phyloP scores from a whole-genome alignment of 305 asterid genomes.

The Galium porrigens region DNA sequence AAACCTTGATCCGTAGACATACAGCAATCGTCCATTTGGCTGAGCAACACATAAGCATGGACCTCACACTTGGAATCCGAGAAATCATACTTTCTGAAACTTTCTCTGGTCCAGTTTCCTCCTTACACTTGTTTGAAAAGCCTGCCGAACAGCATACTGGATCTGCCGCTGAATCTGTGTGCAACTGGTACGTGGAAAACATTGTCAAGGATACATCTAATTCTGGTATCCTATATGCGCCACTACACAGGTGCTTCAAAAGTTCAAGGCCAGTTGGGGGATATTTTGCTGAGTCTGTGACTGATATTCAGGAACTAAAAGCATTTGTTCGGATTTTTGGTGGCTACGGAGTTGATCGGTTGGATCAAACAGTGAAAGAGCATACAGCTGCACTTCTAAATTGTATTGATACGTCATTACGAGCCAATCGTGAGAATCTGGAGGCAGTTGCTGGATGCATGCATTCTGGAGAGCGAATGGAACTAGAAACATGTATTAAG shows the following conservation, averaged over 20 bases:
- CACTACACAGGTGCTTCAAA: slow-evolving; percentile 78
- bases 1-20: slow-evolving; percentile 74
- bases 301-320: slow-evolving; percentile 65
- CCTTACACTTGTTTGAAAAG: slow-evolving; percentile 83
- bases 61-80: slow-evolving; percentile 83
- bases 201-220: slow-evolving; percentile 81
- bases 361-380: slow-evolving; percentile 87
- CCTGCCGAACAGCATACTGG: slow-evolving; percentile 70
- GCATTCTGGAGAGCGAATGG: slow-evolving; percentile 77
- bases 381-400: slow-evolving; percentile 88
- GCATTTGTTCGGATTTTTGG: slow-evolving; percentile 80
- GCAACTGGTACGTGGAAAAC: slow-evolving; percentile 91
- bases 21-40: slow-evolving; percentile 77
- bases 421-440: slow-evolving; percentile 86
- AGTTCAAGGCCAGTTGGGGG: slow-evolving; percentile 93
- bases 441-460: slow-evolving; percentile 90
- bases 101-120: slow-evolving; percentile 90
- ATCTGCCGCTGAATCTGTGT: slow-evolving; percentile 76
- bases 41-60: slow-evolving; percentile 98
- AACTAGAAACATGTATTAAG: slow-evolving; percentile 58
- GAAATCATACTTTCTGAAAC: slow-evolving; percentile 86
- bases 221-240: slow-evolving; percentile 82
- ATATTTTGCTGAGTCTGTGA: slow-evolving; percentile 80
- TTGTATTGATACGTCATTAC: slow-evolving; percentile 82
- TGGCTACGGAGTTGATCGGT: slow-evolving; percentile 85